These are phyloP conservation scores for Scytalidium lignicola DNA, from an alignment of 2,329 filamentous ascomycete species.

Conservation along the genomic window DNA sequence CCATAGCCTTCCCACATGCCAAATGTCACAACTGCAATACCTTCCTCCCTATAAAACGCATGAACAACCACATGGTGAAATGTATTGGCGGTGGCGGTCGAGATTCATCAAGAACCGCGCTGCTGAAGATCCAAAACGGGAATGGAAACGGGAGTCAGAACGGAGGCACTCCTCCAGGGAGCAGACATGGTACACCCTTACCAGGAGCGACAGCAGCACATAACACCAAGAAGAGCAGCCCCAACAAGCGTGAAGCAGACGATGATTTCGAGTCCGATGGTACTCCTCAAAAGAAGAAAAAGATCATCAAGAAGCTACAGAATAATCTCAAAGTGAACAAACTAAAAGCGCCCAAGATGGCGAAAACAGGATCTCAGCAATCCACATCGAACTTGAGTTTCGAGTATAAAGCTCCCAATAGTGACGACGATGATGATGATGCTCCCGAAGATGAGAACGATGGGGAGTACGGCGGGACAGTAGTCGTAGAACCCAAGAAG, in stretches of 20 bases:
- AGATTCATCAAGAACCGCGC: slow-evolving; percentile 56
- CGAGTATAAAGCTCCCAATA: slow-evolving; percentile 15
- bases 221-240: slow-evolving; percentile 20
- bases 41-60: slow-evolving; percentile 58
- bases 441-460: slow-evolving; percentile 13
- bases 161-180: slow-evolving; percentile 55
- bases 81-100: slow-evolving; percentile 63
- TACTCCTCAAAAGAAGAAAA: slow-evolving; percentile 25
- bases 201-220: slow-evolving; percentile 30
- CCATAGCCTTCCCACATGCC: slow-evolving; percentile 59
- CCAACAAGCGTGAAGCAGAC: slow-evolving; percentile 24
- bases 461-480: slow-evolving; percentile 19
- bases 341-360: slow-evolving; percentile 21
- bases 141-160: slow-evolving; percentile 42
- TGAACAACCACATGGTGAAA: slow-evolving; percentile 65
- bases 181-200: slow-evolving; percentile 56
- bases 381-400: slow-evolving; percentile 19
- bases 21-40: slow-evolving; percentile 65
- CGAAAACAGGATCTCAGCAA: slow-evolving; percentile 13
- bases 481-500: slow-evolving; percentile 21
- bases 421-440: slow-evolving; percentile 21
- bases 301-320: slow-evolving; percentile 20
- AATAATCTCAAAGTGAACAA: slow-evolving; percentile 7
- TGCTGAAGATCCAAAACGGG: slow-evolving; percentile 56
- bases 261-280: slow-evolving; percentile 27